Conservation (phyloP, 1,284 basidiomycete genomes). For the Filobasidium uniguttulatum region DNA sequence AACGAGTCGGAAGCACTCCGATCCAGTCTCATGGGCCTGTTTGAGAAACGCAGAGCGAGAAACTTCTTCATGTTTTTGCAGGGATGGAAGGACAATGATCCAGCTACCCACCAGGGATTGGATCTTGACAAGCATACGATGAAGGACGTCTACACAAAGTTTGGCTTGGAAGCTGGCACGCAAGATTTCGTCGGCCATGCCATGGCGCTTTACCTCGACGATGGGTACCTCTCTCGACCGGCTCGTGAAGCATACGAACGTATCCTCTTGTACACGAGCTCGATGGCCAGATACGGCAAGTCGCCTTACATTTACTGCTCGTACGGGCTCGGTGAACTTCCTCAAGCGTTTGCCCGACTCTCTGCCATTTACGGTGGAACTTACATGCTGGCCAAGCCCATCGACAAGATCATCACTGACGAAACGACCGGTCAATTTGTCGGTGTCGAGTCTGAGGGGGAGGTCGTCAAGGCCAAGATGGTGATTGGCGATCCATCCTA, state of each 20-base stretch:
- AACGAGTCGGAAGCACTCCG: constrained; percentile 95
- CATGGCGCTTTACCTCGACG: constrained; percentile 96
- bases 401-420: constrained; percentile 81
- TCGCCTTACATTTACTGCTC: constrained; percentile 99
- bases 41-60: constrained; percentile 95
- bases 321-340: constrained; percentile 96
- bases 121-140: constrained; percentile 77
- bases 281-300: constrained; percentile 98
- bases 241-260: constrained; percentile 86
- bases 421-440: constrained; percentile 69
- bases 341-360: constrained; percentile 94
- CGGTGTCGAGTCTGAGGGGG: constrained; percentile 76
- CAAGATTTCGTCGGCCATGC: constrained; percentile 99
- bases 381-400: constrained; percentile 97
- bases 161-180: constrained; percentile 90
- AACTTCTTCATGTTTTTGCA: constrained; percentile 99
- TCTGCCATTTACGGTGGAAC: constrained; percentile 99
- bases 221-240: constrained; percentile 89
- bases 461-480: constrained; percentile 94
- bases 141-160: constrained; percentile 90
- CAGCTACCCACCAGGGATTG: constrained; percentile 84
- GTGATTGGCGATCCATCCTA: constrained; percentile 98
- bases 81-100: constrained; percentile 86
- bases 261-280: constrained; percentile 92
- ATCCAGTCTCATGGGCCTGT: constrained; percentile 91